Conservation (phyloP, 306 rosid species). For the Rosa persica region DNA sequence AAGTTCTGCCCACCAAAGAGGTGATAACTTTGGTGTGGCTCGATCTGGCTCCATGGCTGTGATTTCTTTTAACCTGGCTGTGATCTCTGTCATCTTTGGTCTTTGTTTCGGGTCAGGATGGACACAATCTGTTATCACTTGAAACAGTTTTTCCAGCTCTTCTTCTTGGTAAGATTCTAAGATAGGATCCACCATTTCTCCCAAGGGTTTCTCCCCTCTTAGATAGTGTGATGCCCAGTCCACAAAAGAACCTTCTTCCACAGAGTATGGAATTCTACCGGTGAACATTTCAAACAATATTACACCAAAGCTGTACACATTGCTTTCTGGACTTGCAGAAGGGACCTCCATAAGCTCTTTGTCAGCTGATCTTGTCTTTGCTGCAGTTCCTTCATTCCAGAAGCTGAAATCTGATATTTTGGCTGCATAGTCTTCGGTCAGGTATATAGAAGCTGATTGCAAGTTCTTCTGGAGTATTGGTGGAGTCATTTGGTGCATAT, state of each 20-base stretch:
- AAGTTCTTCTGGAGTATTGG: slow-evolving; percentile 56
- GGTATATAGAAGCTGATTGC: slow-evolving; percentile 65
- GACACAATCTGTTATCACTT: slow-evolving; percentile 57
- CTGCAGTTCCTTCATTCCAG: slow-evolving; percentile 51
- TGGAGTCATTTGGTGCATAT: slow-evolving; percentile 73
- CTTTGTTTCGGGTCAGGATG: slow-evolving; percentile 51
- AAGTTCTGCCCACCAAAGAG: slow-evolving; percentile 97
- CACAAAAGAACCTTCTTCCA: slow-evolving; percentile 43
- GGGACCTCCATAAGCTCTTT: slow-evolving; percentile 38
- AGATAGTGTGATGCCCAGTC: slow-evolving; percentile 71
- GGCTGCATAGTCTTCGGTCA: slow-evolving; percentile 92
- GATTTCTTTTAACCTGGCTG: slow-evolving; percentile 56
- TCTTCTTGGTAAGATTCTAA: slow-evolving; percentile 44
- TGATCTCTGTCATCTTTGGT: slow-evolving; percentile 57
- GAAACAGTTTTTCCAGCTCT: slow-evolving; percentile 51
- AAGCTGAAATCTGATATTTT: slow-evolving; percentile 74
- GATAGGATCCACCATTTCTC: slow-evolving; percentile 70
- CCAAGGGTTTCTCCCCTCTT: slow-evolving; percentile 44
- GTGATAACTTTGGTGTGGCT: slow-evolving; percentile 76
- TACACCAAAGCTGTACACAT: slow-evolving; percentile 76
- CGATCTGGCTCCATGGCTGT: slow-evolving; percentile 73
- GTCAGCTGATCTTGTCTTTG: slow-evolving; percentile 37
- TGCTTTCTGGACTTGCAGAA: slow-evolving; percentile 40
- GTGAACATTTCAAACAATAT: slow-evolving; percentile 78
- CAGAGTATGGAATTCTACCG: slow-evolving; percentile 56